Evolutionary conservation across 2,329 filamentous ascomycete species (phyloP).

Genomic region (Diaporthe eres): DNA sequence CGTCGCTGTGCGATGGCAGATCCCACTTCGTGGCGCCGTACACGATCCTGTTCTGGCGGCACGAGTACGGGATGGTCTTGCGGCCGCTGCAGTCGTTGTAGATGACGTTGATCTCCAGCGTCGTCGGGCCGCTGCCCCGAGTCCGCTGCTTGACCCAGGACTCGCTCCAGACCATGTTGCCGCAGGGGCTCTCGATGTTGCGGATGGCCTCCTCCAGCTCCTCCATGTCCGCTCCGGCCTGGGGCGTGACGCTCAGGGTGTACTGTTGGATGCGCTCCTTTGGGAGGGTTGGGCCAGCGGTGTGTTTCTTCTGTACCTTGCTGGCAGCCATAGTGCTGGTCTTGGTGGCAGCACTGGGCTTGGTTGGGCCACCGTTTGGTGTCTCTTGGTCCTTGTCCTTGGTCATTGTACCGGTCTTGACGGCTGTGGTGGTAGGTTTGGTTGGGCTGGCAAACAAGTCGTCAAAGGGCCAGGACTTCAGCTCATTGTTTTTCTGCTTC

Average conservation of each 20-base stretch:
- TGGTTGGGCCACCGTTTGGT: background rate
- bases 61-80: background rate
- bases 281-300: background rate
- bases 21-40: background rate
- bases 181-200: conserved; percentile 6
- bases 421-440: background rate
- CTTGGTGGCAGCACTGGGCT: background rate
- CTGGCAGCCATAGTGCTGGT: background rate
- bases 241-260: conserved; percentile 1
- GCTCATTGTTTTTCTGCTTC: background rate
- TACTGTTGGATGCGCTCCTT: conserved; percentile 8
- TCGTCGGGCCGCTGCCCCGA: background rate
- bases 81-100: conserved; percentile 23
- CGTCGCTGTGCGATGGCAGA: background rate
- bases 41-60: background rate
- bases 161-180: background rate
- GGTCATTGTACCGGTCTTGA: background rate
- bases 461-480: background rate
- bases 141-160: background rate
- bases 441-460: too few relatives aligned
- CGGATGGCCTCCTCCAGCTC: conserved; percentile 1
- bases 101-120: conserved; percentile 15
- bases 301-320: background rate
- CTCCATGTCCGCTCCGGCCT: background rate
- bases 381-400: background rate